phyloP scores from a whole-genome alignment of 192 early-diverging fungal species.

The Phlyctochytrium planicorne region DNA sequence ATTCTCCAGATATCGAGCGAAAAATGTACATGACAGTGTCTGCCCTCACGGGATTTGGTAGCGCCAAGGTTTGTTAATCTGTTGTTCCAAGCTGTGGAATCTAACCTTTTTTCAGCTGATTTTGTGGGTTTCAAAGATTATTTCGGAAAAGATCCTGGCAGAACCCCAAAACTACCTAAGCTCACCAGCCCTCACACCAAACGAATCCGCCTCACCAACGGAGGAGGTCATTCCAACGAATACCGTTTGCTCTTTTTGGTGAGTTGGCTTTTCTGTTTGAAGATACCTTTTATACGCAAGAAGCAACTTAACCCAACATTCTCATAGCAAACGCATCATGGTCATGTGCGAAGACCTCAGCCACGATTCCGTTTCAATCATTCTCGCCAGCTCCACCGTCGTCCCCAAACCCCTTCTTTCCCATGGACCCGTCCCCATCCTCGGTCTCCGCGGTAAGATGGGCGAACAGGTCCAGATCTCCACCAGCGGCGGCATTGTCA shows the following conservation, averaged over 20 bases:
- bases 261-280: no score
- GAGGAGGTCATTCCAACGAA: background rate
- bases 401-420: conserved; percentile 13
- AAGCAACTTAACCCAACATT: no score
- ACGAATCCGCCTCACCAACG: background rate
- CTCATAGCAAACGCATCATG: conserved; percentile 28
- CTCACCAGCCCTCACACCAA: background rate
- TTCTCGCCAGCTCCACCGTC: background rate
- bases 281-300: no score
- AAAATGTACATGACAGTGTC: conserved; percentile 40
- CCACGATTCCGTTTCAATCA: background rate
- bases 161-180: conserved; percentile 16
- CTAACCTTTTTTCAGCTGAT: conserved; percentile 17
- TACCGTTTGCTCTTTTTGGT: conserved; percentile 30
- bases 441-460: conserved; percentile 29
- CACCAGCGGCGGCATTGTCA: background rate
- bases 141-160: conserved; percentile 30
- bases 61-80: conserved; percentile 5
- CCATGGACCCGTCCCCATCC: conserved; percentile 23
- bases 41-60: conserved; percentile 6
- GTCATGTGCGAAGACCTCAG: conserved; percentile 18
- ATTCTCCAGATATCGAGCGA: conserved; percentile 29
- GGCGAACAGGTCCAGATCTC: conserved; percentile 18
- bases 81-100: background rate
- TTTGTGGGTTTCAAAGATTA: conserved; percentile 29